Percentiles rank a stretch among this genome's conserved stretches.
Evolutionary conservation across 2,329 filamentous ascomycete species (phyloP).

Genomic region (Knoxdaviesia capensis): DNA sequence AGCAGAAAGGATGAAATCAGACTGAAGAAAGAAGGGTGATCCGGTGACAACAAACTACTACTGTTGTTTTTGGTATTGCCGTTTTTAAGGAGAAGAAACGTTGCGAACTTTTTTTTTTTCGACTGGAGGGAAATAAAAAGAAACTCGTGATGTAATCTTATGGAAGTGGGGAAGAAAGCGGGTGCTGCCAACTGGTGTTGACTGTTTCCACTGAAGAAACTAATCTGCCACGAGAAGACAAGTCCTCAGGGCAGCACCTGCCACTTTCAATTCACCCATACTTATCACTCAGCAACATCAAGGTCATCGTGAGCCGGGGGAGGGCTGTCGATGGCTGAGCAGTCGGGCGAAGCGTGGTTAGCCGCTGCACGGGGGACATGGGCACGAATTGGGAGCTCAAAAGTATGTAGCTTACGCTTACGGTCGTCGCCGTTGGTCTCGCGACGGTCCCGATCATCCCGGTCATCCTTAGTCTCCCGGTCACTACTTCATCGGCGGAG

Average conservation of each 20-base stretch:
- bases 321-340: conserved; percentile 48
- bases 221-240: neutral
- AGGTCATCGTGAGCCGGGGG: conserved; percentile 80
- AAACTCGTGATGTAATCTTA: neutral
- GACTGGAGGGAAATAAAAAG: conserved; percentile 3
- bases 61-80: too few species aligned
- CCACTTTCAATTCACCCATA: neutral
- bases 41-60: neutral
- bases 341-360: neutral
- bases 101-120: neutral
- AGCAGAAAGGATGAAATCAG: neutral
- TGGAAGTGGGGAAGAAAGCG: neutral
- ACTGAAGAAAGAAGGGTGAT: neutral
- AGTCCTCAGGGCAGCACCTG: neutral
- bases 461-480: conserved; percentile 40
- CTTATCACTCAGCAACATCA: conserved; percentile 64
- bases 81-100: neutral
- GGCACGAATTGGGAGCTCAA: neutral
- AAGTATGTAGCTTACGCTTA: conserved; percentile 43
- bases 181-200: too few species aligned
- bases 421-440: conserved; percentile 79
- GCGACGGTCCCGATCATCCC: conserved; percentile 52
- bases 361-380: neutral
- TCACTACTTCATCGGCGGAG: conserved; percentile 17
- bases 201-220: too few species aligned